Conservation (phyloP, 306 rosid genomes). For the Acacia confusa region DNA sequence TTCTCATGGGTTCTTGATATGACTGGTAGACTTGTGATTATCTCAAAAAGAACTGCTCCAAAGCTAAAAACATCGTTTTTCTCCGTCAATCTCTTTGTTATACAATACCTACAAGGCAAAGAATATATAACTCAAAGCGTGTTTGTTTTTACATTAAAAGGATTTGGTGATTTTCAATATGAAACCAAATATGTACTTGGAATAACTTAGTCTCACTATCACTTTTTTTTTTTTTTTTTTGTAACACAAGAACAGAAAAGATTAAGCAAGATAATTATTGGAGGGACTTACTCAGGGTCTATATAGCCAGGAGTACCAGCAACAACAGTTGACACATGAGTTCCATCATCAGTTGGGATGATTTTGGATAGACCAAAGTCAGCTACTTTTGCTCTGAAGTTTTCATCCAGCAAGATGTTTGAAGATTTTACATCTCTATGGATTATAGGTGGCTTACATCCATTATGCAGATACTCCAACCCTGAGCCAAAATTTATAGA, state of each 20-base stretch:
- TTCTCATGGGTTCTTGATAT: background rate
- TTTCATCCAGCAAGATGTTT: conserved; percentile 45
- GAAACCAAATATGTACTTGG: background rate
- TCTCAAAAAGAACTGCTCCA: background rate
- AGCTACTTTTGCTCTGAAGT: background rate
- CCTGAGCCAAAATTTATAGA: background rate
- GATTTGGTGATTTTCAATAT: background rate
- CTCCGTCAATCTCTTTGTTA: background rate
- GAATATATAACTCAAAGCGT: background rate
- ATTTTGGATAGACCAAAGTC: background rate
- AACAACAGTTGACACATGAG: background rate
- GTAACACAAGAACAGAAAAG: background rate
- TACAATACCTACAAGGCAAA: background rate
- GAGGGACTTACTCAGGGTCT: background rate
- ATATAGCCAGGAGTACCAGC: background rate
- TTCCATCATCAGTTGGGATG: background rate
- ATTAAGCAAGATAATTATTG: background rate
- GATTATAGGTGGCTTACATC: conserved; percentile 38
- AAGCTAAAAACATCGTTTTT: background rate
- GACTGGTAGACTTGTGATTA: background rate
- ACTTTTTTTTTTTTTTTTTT: no score
- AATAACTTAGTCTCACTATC: background rate
- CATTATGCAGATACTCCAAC: conserved; percentile 44
- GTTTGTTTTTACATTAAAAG: background rate
- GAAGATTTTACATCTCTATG: conserved; percentile 52